Percentiles rank a stretch among this genome's conserved stretches.
These are phyloP conservation scores for Pichia sp. DNA, from an alignment of 1,139 yeast genomes.

Conservation along the genomic window DNA sequence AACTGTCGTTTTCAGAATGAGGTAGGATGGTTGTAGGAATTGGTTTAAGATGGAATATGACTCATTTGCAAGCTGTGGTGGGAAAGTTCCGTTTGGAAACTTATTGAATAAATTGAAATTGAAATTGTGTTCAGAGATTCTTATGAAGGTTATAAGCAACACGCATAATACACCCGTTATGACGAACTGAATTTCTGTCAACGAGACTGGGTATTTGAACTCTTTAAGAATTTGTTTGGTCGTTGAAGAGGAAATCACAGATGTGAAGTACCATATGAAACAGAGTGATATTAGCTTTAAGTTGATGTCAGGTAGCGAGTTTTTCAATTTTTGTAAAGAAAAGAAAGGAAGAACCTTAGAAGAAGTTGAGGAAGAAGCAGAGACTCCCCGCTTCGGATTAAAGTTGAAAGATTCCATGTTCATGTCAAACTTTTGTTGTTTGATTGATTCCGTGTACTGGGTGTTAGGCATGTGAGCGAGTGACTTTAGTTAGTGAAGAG, in stretches of 20 bases:
- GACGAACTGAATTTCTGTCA: slow-evolving; percentile 79
- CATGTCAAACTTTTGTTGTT: too few species aligned
- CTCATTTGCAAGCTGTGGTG: slow-evolving; percentile 29
- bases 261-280: slow-evolving; percentile 69
- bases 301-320: slow-evolving; percentile 9
- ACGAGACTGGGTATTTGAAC: slow-evolving; percentile 72
- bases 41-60: slow-evolving; percentile 25
- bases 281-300: slow-evolving; percentile 38
- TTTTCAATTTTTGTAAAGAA: not conserved
- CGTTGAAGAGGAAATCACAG: slow-evolving; percentile 74
- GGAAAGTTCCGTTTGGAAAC: slow-evolving; percentile 58
- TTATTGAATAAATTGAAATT: slow-evolving; percentile 9
- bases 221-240: slow-evolving; percentile 66
- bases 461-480: too few species aligned
- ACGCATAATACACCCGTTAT: slow-evolving; percentile 55
- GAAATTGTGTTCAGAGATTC: slow-evolving; percentile 5
- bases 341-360: too few species aligned
- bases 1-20: slow-evolving; percentile 58
- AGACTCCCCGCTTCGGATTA: too few species aligned
- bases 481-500: too few species aligned
- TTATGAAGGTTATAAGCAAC: slow-evolving; percentile 19
- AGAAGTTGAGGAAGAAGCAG: too few species aligned
- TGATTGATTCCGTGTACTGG: too few species aligned
- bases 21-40: slow-evolving; percentile 45
- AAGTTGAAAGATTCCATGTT: too few species aligned